A percentile compares a stretch with the other conserved stretches of the same genome.
Conservation (phyloP, 805 yeast species). For the Spathaspora sp. region DNA sequence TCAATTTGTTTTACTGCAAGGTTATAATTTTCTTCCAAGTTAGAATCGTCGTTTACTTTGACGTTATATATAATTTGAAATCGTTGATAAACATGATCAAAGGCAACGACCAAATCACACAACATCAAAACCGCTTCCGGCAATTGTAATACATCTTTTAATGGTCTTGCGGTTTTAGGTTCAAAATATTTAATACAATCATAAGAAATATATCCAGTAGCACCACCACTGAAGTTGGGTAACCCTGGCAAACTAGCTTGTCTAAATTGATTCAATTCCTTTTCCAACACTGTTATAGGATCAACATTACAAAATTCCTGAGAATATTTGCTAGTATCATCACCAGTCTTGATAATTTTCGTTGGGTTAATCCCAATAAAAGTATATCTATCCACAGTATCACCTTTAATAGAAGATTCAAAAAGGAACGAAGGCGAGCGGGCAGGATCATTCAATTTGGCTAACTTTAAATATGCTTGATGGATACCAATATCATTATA, state of each 20-base stretch:
- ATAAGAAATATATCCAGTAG: conserved; percentile 91
- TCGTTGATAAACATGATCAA: conserved; percentile 91
- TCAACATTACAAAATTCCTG: conserved; percentile 53
- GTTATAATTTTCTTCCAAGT: conserved; percentile 9
- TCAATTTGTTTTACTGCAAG: conserved; percentile 22
- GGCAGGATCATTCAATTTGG: conserved; percentile 52
- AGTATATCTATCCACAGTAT: conserved; percentile 83
- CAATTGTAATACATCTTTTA: conserved; percentile 74
- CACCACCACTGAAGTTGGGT: conserved; percentile 89
- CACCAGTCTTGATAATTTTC: conserved; percentile 81
- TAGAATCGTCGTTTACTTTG: conserved; percentile 35
- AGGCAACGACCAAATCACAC: conserved; percentile 84
- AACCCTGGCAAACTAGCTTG: conserved; percentile 81
- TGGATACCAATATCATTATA: conserved; percentile 86
- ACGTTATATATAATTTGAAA: conserved; percentile 87
- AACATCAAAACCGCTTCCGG: conserved; percentile 95
- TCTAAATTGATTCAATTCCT: conserved; percentile 60
- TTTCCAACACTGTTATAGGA: conserved; percentile 72
- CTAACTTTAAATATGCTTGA: conserved; percentile 80
- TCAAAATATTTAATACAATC: conserved; percentile 97
- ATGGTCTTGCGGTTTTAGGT: conserved; percentile 74
- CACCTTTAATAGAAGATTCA: conserved; percentile 88
- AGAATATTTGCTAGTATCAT: conserved; percentile 34
- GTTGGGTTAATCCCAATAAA: conserved; percentile 86
- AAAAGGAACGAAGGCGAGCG: conserved; percentile 73